Base-by-base conservation (phyloP, 2,329 filamentous ascomycete genomes). In the Fusarium praegraminearum region DNA sequence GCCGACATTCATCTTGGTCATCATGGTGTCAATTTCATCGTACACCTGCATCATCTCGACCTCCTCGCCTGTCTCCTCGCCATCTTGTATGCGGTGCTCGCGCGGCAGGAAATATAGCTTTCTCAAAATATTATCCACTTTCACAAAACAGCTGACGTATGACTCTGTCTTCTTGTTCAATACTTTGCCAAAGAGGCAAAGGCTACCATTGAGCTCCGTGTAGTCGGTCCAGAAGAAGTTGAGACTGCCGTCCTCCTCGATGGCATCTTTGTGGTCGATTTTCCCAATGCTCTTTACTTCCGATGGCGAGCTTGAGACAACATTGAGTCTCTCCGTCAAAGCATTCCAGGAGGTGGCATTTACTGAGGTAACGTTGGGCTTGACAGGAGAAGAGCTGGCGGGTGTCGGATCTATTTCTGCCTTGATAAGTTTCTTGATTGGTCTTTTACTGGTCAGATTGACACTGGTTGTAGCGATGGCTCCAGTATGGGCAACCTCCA, bases 221-320 rank as follows among this genome's bases (percentile, higher is more conserved):
- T 97, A 99, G 80, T 99, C 96, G 10, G 93, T 91, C 96, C 96
- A 99, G 83, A 98, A 99, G 83, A 99, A 93, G 72, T 91, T 91
- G 32, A 99, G 84, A 73, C 92, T 97, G 36, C 95, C 96, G 76
- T 99, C 94, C 67, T 93, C 90, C 78, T 98, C 95, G n/a, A 97
- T 82, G n/a, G 93, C 94, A 79, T 97, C 91, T 67, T 91, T 88
- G 61, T 93, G 86, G 69, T 91, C 89, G 50, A 98, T 86, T 80
- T 98, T 99, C 41, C 94, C 94, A 69, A 93, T 87, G 11, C 83
- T 85, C 28, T 83, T 83, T 35, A 84, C 82, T 69, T 93, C 91
- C 5, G 87, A 78, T 7, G 87, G 83, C 6, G 93, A 90, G 75
- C 90, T 93, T 78, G 88, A 93, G 70, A 96, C 85, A 38, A 98